Conservation (phyloP, 2,329 filamentous ascomycete genomes). For the Pseudogymnoascus sp. region DNA sequence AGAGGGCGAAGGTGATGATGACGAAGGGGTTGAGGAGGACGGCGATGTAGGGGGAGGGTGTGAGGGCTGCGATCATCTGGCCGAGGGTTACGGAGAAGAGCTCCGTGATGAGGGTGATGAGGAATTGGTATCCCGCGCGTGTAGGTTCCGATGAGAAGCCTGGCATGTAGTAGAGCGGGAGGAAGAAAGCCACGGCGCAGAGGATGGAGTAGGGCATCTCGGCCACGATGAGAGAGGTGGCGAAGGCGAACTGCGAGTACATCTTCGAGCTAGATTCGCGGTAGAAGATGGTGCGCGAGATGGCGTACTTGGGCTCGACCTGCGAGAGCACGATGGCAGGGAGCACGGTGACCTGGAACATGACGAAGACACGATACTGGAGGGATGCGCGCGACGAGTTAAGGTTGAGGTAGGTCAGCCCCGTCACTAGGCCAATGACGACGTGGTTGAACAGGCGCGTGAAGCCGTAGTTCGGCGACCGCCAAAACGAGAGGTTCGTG, state of each 20-base stretch:
- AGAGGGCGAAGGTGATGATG: conserved; percentile 58
- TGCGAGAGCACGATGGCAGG: conserved; percentile 51
- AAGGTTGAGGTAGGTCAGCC: conserved; percentile 55
- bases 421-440: conserved; percentile 49
- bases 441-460: conserved; percentile 47
- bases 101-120: conserved; percentile 62
- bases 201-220: conserved; percentile 40
- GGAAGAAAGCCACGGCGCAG: conserved; percentile 39
- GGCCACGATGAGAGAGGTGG: conserved; percentile 43
- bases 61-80: conserved; percentile 55
- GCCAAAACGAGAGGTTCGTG: conserved; percentile 52
- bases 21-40: conserved; percentile 50
- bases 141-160: conserved; percentile 28
- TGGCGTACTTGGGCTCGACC: conserved; percentile 51
- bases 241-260: conserved; percentile 54
- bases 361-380: conserved; percentile 51
- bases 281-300: conserved; percentile 48
- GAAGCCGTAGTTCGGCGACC: conserved; percentile 49
- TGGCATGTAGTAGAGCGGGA: conserved; percentile 52
- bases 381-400: conserved; percentile 43
- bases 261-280: conserved; percentile 56
- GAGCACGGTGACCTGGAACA: conserved; percentile 59
- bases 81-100: conserved; percentile 74
- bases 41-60: conserved; percentile 54
- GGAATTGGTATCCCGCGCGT: conserved; percentile 51